Conservation (phyloP, 768 basidiomycete genomes). For the Tephrocybe sp. region DNA sequence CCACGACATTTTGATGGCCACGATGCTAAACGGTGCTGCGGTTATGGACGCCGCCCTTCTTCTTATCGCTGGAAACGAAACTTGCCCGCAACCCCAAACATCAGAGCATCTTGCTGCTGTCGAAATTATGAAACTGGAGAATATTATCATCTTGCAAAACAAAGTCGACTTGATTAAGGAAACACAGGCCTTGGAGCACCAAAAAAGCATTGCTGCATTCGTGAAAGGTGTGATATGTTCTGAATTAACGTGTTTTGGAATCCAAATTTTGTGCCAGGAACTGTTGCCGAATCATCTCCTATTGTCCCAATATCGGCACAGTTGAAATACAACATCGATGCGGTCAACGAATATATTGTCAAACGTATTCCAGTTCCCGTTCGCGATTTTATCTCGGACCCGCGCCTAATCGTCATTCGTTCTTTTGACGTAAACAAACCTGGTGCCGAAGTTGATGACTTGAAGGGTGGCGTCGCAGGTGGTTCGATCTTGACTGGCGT, state of each 20-base stretch:
- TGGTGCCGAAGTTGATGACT: slow-evolving; percentile 93
- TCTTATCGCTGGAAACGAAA: slow-evolving; percentile 96
- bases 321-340: slow-evolving; percentile 98
- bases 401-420: slow-evolving; percentile 96
- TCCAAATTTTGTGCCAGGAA: slow-evolving; percentile 55
- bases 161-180: slow-evolving; percentile 99
- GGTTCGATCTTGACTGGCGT: slow-evolving; percentile 94
- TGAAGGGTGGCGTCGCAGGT: slow-evolving; percentile 98
- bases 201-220: slow-evolving; percentile 93
- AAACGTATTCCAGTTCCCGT: slow-evolving; percentile 93
- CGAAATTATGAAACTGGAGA: slow-evolving; percentile 98
- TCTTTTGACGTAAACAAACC: slow-evolving; percentile 99
- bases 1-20: slow-evolving; percentile 99
- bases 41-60: slow-evolving; percentile 99
- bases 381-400: slow-evolving; percentile 90
- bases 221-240: slow-evolving; percentile 70
- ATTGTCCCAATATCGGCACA: slow-evolving; percentile 99
- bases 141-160: slow-evolving; percentile 98
- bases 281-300: slow-evolving; percentile 95
- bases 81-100: slow-evolving; percentile 98
- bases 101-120: slow-evolving; percentile 98
- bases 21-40: slow-evolving; percentile 99
- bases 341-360: slow-evolving; percentile 98
- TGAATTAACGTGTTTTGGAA: not conserved
- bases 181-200: slow-evolving; percentile 89